A percentile compares a stretch with the other conserved stretches of the same genome.
Evolutionary conservation across 805 yeast species (phyloP).

Genomic region (Kuraishia cidri): DNA sequence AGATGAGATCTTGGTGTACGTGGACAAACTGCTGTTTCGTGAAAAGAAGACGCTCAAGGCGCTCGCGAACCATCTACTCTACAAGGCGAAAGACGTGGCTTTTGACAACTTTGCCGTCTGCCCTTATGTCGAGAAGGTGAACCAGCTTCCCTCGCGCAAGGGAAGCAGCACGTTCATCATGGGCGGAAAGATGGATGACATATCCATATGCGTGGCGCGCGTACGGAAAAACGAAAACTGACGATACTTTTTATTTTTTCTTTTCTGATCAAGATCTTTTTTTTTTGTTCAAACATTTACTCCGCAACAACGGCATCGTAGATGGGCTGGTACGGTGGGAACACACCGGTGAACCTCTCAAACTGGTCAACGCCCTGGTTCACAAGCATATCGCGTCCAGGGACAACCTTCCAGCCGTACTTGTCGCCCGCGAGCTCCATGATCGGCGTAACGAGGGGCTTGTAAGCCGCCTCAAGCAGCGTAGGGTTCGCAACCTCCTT

Average conservation of each 20-base stretch:
- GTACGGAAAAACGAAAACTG: constrained; percentile 13
- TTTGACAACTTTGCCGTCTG: constrained; percentile 43
- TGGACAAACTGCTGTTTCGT: constrained; percentile 21
- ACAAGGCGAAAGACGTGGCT: constrained; percentile 37
- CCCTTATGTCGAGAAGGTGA: constrained; percentile 44
- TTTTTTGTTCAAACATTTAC: not conserved
- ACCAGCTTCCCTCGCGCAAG: constrained; percentile 23
- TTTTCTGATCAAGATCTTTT: not conserved
- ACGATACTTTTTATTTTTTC: not conserved
- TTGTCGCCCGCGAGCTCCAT: constrained; percentile 66
- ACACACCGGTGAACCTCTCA: constrained; percentile 59
- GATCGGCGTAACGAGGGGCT: constrained; percentile 78
- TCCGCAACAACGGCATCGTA: constrained; percentile 46
- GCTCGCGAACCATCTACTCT: constrained; percentile 29
- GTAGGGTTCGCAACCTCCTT: constrained; percentile 32
- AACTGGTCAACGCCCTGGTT: constrained; percentile 92
- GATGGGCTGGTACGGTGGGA: constrained; percentile 54
- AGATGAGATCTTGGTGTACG: constrained; percentile 31
- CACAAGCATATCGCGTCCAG: constrained; percentile 88
- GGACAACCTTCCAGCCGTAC: constrained; percentile 70
- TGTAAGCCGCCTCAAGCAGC: constrained; percentile 89
- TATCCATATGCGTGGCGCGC: constrained; percentile 39
- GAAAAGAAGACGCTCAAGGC: constrained; percentile 23
- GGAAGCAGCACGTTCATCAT: constrained; percentile 19
- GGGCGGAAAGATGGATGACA: constrained; percentile 50